Conservation (phyloP, 2,329 filamentous ascomycete species). For the Plenodomus tracheiphilus region DNA sequence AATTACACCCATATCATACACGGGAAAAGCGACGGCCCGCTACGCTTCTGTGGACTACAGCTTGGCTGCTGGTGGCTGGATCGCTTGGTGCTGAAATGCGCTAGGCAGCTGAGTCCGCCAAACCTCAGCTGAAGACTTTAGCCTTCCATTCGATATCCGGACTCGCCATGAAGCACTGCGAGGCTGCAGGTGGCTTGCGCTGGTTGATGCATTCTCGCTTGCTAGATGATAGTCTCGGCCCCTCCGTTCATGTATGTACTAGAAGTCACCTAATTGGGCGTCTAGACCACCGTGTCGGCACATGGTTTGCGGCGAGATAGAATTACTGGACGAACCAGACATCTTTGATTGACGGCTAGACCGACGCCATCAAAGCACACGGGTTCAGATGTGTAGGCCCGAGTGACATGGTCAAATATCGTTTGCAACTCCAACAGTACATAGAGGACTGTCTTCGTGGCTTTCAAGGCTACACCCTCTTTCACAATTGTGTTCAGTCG, state of each 20-base stretch:
- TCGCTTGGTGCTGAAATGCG: neutral
- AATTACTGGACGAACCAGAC: neutral
- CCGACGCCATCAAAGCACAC: neutral
- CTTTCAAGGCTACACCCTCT: neutral
- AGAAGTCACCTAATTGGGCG: neutral
- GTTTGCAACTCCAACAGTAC: neutral
- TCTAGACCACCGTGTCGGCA: neutral
- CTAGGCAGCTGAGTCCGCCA: neutral
- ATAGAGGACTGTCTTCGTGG: neutral
- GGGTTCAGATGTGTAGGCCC: neutral
- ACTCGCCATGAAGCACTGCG: neutral
- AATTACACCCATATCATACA: neutral
- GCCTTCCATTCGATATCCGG: neutral
- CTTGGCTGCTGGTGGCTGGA: neutral
- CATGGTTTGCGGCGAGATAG: neutral
- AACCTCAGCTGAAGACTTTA: neutral
- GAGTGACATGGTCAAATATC: neutral
- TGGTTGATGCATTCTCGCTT: neutral
- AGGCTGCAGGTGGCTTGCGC: constrained; percentile 1
- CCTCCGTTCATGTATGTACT: neutral
- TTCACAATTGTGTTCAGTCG: neutral
- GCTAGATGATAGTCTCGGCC: neutral
- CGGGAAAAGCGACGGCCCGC: neutral
- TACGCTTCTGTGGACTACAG: neutral
- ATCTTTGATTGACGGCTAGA: neutral